These are phyloP conservation scores for Hansenula lynferdii DNA, from an alignment of 1,139 yeast genomes.

Conservation along the genomic window DNA sequence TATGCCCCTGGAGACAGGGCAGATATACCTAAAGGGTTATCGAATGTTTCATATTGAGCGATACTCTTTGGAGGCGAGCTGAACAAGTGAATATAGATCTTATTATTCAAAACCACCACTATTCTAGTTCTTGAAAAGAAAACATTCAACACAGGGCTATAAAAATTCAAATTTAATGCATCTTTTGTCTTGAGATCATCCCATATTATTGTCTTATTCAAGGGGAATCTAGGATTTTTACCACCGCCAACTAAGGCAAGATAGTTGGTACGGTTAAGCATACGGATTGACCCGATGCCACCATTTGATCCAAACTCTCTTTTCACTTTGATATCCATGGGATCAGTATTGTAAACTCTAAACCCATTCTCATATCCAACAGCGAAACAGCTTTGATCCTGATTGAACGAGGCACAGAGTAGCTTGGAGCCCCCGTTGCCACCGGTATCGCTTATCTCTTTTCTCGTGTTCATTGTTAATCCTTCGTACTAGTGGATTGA, in stretches of 20 bases:
- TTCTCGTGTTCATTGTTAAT: constrained; percentile 17
- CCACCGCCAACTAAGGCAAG: constrained; percentile 91
- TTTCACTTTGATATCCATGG: constrained; percentile 74
- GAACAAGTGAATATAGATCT: constrained; percentile 73
- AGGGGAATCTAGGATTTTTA: constrained; percentile 66
- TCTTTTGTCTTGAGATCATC: constrained; percentile 80
- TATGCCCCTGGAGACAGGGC: constrained; percentile 42
- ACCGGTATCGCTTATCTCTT: constrained; percentile 11
- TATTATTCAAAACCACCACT: constrained; percentile 62
- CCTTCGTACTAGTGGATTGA: no score
- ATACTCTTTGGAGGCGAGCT: constrained; percentile 71
- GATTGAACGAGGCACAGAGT: constrained; percentile 69
- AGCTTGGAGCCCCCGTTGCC: constrained; percentile 30
- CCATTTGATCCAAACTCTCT: constrained; percentile 42
- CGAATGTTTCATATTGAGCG: constrained; percentile 66
- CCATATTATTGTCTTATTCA: constrained; percentile 80
- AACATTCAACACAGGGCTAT: constrained; percentile 69
- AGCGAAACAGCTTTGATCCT: constrained; percentile 88
- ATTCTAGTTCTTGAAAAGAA: constrained; percentile 71
- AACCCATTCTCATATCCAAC: constrained; percentile 80
- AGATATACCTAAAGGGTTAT: constrained; percentile 65
- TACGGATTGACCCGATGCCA: constrained; percentile 72
- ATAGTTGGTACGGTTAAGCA: constrained; percentile 89
- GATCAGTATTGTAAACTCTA: constrained; percentile 83
- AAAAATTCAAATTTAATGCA: constrained; percentile 71